phyloP scores from a whole-genome alignment of 169 alveolate genomes.

The Cryptosporidium felis region DNA sequence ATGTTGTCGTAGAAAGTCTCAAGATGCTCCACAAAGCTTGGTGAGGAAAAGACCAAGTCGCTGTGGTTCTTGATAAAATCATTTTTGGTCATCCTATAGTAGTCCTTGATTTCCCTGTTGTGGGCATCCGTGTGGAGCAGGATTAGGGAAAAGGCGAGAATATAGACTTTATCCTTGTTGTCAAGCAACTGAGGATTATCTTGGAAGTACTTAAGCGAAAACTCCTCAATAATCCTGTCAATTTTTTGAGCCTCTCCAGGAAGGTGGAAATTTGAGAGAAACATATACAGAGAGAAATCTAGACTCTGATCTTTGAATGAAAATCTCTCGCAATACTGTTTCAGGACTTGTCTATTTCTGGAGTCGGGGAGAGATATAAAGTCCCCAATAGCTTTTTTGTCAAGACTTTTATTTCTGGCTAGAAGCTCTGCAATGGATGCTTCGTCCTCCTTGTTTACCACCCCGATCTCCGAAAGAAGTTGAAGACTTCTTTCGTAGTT shows the following conservation, averaged over 20 bases:
- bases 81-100: slow-evolving; percentile 73
- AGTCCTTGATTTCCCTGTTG: slow-evolving; percentile 84
- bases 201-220: slow-evolving; percentile 86
- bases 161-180: slow-evolving; percentile 88
- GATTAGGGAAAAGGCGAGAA: slow-evolving; percentile 89
- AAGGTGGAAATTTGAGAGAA: slow-evolving; percentile 88
- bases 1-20: slow-evolving; percentile 48
- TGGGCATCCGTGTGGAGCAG: slow-evolving; percentile 91
- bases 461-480: background rate
- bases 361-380: slow-evolving; percentile 83
- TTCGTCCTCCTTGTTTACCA: background rate
- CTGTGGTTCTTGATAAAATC: slow-evolving; percentile 37
- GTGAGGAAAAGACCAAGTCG: slow-evolving; percentile 30
- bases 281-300: slow-evolving; percentile 84
- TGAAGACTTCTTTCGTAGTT: slow-evolving; percentile 21
- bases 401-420: slow-evolving; percentile 78
- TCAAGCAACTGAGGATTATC: slow-evolving; percentile 87
- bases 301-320: slow-evolving; percentile 81
- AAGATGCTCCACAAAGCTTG: background rate
- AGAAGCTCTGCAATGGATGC: slow-evolving; percentile 79
- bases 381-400: slow-evolving; percentile 86
- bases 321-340: slow-evolving; percentile 79
- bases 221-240: slow-evolving; percentile 91
- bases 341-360: slow-evolving; percentile 80
- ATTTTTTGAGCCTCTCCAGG: slow-evolving; percentile 95